These are phyloP conservation scores for Trichosporon asahii DNA, from an alignment of 1,284 basidiomycete species.

Conservation along the genomic window DNA sequence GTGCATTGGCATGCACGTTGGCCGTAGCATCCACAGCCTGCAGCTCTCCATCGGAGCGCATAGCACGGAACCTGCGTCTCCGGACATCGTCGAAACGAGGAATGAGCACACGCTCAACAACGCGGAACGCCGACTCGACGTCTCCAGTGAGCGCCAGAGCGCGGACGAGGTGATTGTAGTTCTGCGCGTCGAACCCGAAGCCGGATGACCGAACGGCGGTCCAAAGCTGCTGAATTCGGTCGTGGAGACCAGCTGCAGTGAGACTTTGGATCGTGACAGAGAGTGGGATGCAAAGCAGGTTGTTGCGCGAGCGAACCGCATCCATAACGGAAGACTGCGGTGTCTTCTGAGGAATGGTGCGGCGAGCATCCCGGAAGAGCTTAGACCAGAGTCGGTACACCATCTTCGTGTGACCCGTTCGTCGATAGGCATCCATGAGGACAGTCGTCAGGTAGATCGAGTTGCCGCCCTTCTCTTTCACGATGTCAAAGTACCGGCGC, in stretches of 20 bases:
- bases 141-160: conserved; percentile 77
- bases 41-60: conserved; percentile 20
- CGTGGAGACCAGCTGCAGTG: conserved; percentile 63
- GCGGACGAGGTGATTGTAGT: conserved; percentile 83
- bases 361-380: conserved; percentile 14
- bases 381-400: conserved; percentile 63
- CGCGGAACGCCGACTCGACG: conserved; percentile 72
- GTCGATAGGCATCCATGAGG: conserved; percentile 73
- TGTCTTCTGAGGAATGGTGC: conserved; percentile 7
- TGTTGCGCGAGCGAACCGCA: conserved; percentile 39
- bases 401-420: conserved; percentile 59
- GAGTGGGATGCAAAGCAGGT: conserved; percentile 70
- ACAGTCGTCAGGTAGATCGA: conserved; percentile 54
- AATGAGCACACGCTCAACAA: conserved; percentile 75
- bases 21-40: conserved; percentile 53
- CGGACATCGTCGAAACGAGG: conserved; percentile 56
- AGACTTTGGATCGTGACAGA: conserved; percentile 79
- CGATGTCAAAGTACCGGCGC: conserved; percentile 56
- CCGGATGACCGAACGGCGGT: conserved; percentile 62
- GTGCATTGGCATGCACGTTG: conserved; percentile 12
- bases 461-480: conserved; percentile 7
- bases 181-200: conserved; percentile 80
- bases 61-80: conserved; percentile 22
- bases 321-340: conserved; percentile 14
- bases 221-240: conserved; percentile 69